Evolutionary conservation across 805 yeast species (phyloP), one percentile per base, ranked within the genome.

Genomic region (Suhomyces prunicola): DNA sequence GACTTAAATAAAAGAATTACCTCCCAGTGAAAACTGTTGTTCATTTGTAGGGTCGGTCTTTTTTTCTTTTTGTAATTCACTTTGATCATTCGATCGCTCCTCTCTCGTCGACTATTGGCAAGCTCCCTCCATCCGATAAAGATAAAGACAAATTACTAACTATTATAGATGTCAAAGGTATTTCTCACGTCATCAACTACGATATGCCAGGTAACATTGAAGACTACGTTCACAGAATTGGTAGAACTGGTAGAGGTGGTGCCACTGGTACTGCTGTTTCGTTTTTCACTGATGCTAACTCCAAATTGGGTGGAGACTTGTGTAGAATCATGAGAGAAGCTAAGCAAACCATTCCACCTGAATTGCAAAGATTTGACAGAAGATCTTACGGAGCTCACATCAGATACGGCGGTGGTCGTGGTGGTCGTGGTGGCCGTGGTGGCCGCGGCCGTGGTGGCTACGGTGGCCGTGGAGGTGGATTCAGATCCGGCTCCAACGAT

Each of bases 191-290:
- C 57, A 82, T 94, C 71, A 94, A 94, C 85, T 90, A 82, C 68
- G 98, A 93, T 74, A 93, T 93, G 92, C 98, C 99, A 68, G 91
- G 90, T 74, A 93, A 93, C 77, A 90, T 92, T 69, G 99, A 94
- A 81, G 98, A 94, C 78, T 93, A 93, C 72, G 97, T 93, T 58
- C 99, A 93, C 74, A 86, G 99, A 79, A 94, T 93, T 69, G 99
- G 99, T 74, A 92, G 97, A 84, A 92, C 99, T 60, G 99, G 99
- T 72, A 90, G 99, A 84, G 99, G 97, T 61, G 98, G 98, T 72
- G 86, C 91, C 57, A 80, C 81, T 57, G 99, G 99, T 82, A 92
- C 94, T 57, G 97, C 99, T 52, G 84, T 91, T 60, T 90, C 98
- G 7, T 84, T 93, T 72, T 94, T 94, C 83, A 90, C 97, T 54